Evolutionary conservation across 495 filamentous ascomycete species (phyloP), one percentile per base, ranked within the genome.

Genomic region (Cenococcum geophilum): DNA sequence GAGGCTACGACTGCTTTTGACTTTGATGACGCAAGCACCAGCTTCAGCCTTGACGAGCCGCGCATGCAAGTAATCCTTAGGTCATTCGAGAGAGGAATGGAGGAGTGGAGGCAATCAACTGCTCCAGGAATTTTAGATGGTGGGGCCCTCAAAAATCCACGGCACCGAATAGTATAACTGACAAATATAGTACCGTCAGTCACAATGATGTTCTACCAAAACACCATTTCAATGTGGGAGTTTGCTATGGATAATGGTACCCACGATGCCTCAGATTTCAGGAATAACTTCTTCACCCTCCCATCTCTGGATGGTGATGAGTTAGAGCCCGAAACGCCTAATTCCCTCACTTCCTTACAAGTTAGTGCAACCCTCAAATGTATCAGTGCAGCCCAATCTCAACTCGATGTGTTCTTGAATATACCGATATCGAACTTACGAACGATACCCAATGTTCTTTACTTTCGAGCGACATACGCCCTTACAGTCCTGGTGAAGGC

Each of bases 61-160:
- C 76, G 77, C 0, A 68, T 79, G 0, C 78, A 82, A 49, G 72
- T 77, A 6, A 76, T 79, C 48, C 63, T 82, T 51, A 72, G 73
- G n/a, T 74, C 73, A 66, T 81, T 82, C 59, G 80, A 82, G 51
- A 76, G 78, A 57, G 64, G 71, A 20, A 74, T 82, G 70, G 71
- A 77, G n/a, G 63, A 64, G 1, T 83, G 79, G 79, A 76, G 72
- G 56, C 75, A 73, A 35, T 72, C 67, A 3, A 62, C 72, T n/a
- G 69, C 73, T 0, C 23, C 63, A 4, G 77, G 77, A 10, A 68
- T 78, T 60, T 72, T 73, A 61, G 73, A 57, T 22, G 14, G 36
- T 67, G 58, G 58, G 56, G 11, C 40, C 18, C 18, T 45, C 1
- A 10, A 14, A 45, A 45, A 4, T 1, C 11, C 18, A 14, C n/a